Percentiles rank a stretch among this genome's conserved stretches.
Evolutionary conservation across 495 filamentous ascomycete genomes (phyloP).

Genomic region (Lepidopterella palustris): DNA sequence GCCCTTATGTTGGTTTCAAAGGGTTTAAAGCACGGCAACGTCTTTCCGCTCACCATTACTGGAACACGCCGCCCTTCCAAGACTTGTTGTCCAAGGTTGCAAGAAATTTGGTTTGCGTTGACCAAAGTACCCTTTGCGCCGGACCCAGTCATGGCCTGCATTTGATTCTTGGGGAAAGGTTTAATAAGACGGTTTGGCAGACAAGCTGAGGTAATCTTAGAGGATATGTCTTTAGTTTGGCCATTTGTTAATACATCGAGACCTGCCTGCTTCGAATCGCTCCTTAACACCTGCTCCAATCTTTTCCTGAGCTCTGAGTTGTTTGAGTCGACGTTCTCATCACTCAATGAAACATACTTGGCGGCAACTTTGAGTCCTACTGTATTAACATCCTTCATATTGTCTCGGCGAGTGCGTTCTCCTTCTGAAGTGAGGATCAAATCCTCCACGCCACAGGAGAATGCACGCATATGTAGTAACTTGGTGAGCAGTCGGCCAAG

Average conservation of each 20-base stretch:
- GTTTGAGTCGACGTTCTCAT: conserved; percentile 49
- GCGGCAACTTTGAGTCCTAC: conserved; percentile 78
- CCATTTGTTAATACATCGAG: conserved; percentile 80
- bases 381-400: conserved; percentile 58
- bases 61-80: conserved; percentile 92
- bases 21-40: conserved; percentile 86
- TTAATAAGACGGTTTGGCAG: conserved; percentile 80
- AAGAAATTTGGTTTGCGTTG: conserved; percentile 96
- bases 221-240: conserved; percentile 64
- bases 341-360: conserved; percentile 85
- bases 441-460: conserved; percentile 97
- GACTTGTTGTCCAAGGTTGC: conserved; percentile 94
- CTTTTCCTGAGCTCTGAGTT: conserved; percentile 66
- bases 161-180: conserved; percentile 92
- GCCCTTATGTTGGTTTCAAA: conserved; percentile 85
- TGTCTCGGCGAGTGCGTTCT: conserved; percentile 62
- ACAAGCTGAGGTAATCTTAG: conserved; percentile 68
- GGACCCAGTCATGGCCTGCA: conserved; percentile 97
- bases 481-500: conserved; percentile 84
- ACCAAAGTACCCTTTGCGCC: conserved; percentile 90
- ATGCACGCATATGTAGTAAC: conserved; percentile 85
- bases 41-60: conserved; percentile 96
- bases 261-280: conserved; percentile 81
- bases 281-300: conserved; percentile 82
- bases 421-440: conserved; percentile 77